These are phyloP conservation scores for Arthrobotrys sphaeroides DNA, from an alignment of 2,329 filamentous ascomycete species.

Conservation along the genomic window DNA sequence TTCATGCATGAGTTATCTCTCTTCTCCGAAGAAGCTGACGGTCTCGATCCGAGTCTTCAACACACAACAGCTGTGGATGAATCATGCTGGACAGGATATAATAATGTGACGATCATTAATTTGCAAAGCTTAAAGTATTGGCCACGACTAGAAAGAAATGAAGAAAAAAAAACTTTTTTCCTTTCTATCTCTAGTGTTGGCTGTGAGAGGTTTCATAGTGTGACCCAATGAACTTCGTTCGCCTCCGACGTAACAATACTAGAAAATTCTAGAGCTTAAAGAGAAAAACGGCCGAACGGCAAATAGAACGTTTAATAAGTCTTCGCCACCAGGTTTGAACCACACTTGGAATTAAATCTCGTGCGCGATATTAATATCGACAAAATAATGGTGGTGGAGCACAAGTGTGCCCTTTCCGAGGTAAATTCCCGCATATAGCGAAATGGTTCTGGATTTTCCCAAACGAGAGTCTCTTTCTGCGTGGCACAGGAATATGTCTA, in stretches of 20 bases:
- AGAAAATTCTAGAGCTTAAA: constrained; percentile 47
- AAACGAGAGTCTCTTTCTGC: background rate
- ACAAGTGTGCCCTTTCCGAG: constrained; percentile 1
- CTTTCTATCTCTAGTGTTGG: background rate
- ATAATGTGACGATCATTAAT: constrained; percentile 5
- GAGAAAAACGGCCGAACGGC: constrained; percentile 29
- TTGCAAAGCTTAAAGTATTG: background rate
- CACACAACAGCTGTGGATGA: background rate
- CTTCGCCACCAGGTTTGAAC: constrained; percentile 40
- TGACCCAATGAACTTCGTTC: background rate
- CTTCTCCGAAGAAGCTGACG: constrained; percentile 20
- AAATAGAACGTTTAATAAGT: background rate
- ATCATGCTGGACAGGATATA: constrained; percentile 6
- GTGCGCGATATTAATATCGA: constrained; percentile 50
- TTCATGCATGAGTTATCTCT: constrained; percentile 32
- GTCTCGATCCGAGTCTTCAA: constrained; percentile 39
- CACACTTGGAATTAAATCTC: constrained; percentile 33
- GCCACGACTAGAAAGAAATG: background rate
- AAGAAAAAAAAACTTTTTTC: background rate
- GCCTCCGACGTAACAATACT: constrained; percentile 10
- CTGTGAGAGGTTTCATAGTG: background rate
- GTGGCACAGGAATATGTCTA: constrained; percentile 15
- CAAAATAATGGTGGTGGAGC: constrained; percentile 35
- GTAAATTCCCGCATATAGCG: constrained; percentile 51
- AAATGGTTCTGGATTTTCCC: constrained; percentile 32